Evolutionary conservation across 495 filamentous ascomycete species (phyloP).

Genomic region (Rhizodiscina lignyota): DNA sequence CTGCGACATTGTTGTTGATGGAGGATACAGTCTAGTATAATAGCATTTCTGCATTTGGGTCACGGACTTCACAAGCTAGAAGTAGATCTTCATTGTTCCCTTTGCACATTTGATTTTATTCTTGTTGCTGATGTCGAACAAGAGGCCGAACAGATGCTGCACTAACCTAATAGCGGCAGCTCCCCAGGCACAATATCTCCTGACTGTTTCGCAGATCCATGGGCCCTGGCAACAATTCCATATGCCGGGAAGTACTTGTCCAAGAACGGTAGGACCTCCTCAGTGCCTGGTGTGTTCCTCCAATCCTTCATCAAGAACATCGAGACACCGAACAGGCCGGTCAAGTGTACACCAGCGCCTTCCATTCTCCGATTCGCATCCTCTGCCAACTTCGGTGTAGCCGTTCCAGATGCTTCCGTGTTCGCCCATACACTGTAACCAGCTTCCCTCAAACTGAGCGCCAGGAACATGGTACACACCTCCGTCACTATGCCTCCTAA

Average conservation of each 20-base stretch:
- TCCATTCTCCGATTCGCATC: conserved; percentile 52
- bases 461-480: conserved; percentile 61
- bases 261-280: conserved; percentile 45
- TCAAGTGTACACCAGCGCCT: conserved; percentile 44
- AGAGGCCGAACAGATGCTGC: too few relatives aligned
- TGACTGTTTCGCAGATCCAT: conserved; percentile 29
- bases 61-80: too few relatives aligned
- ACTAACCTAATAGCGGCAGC: too few relatives aligned
- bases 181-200: conserved; percentile 32
- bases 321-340: conserved; percentile 48
- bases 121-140: too few relatives aligned
- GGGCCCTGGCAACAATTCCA: conserved; percentile 31
- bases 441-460: conserved; percentile 50
- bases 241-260: conserved; percentile 37
- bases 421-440: conserved; percentile 70
- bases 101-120: too few relatives aligned
- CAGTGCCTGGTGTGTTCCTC: conserved; percentile 48
- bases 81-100: too few relatives aligned
- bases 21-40: conserved; percentile 25
- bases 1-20: conserved; percentile 37
- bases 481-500: conserved; percentile 61
- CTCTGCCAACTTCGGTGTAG: conserved; percentile 35
- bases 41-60: not conserved
- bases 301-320: conserved; percentile 68
- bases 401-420: conserved; percentile 53